Base-by-base conservation (phyloP, 2,329 filamentous ascomycete genomes). In the Nemania serpens region DNA sequence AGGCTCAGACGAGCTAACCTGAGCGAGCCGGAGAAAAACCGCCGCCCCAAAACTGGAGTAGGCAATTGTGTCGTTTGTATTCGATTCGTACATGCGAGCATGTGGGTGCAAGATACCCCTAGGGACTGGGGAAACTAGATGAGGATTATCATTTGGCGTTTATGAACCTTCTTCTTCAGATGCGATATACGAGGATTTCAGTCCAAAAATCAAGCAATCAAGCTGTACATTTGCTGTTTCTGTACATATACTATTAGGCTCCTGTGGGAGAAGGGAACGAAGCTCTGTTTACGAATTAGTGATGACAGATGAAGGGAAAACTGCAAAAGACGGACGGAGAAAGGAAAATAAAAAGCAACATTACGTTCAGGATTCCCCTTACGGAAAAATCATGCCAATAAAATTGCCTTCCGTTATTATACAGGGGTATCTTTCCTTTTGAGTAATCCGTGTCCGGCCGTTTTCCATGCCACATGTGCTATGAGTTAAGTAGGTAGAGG, bases 61-160 rank as follows among this genome's bases (percentile, higher is more conserved):
- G 61, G 57, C 53, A 42, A 29, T 13, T 37, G 55, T 20, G 10
- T 17, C n/a, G 15, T 53, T 64, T 18, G 11, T 18, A 55, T 58
- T 65, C 48, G 42, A 61, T 65, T 63, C 55, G 37, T 52, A 61
- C 57, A 59, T 63, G 61, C 52, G 17, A 65, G 49, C 47, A 62
- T 62, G 52, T 59, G 52, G 63, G 53, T 55, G 43, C 36, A 34
- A 63, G 36, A 65, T 58, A 58, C 54, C 65, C 58, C 41, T 56
- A 53, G 58, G 50, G 62, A 58, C 51, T n/a, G 12, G 46, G 36
- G 51, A 48, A 60, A 55, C n/a, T 33, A 58, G 49, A 57, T 36
- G 52, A 49, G 46, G 42, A 47, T 13, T 48, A 55, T 37, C 22
- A 49, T 60, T 22, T 18, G 63, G 63, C 49, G 61, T 64, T 66